Evolutionary conservation across 225 moss, liverwort and hornwort genomes (phyloP).

Genomic region (Marchantia paleacea): DNA sequence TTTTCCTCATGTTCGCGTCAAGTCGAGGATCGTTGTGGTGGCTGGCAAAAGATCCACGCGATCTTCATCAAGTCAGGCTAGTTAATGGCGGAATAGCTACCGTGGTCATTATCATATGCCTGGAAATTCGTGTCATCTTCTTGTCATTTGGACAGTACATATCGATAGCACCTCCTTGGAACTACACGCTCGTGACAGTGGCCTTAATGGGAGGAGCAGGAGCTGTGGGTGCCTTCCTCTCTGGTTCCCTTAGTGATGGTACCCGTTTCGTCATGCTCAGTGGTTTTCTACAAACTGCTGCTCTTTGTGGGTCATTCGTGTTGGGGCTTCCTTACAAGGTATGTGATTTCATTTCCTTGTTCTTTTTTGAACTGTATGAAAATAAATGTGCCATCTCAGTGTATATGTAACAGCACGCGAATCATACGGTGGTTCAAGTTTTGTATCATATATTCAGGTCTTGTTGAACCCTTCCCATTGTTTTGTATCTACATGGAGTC

Average conservation of each 20-base stretch:
- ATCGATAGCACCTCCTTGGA: slow-evolving; percentile 75
- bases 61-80: slow-evolving; percentile 73
- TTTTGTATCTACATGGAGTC: no score
- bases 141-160: slow-evolving; percentile 89
- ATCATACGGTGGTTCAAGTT: no score
- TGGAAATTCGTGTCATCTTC: slow-evolving; percentile 93
- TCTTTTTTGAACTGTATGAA: no score
- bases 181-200: slow-evolving; percentile 75
- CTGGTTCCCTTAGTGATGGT: slow-evolving; percentile 69
- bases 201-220: slow-evolving; percentile 82
- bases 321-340: slow-evolving; percentile 95
- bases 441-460: no score
- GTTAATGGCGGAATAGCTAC: slow-evolving; percentile 75
- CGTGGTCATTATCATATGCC: slow-evolving; percentile 71
- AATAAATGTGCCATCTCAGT: no score
- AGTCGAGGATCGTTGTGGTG: slow-evolving; percentile 76
- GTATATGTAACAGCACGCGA: no score
- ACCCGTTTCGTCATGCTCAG: slow-evolving; percentile 57
- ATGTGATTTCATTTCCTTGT: background rate
- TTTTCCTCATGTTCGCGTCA: slow-evolving; percentile 87
- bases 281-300: slow-evolving; percentile 62
- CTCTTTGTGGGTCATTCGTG: slow-evolving; percentile 76
- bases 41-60: slow-evolving; percentile 65
- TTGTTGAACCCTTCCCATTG: no score
- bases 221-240: slow-evolving; percentile 63